Evolutionary conservation across 805 yeast species (phyloP).

Genomic region (Diddensiella santjacobensis): DNA sequence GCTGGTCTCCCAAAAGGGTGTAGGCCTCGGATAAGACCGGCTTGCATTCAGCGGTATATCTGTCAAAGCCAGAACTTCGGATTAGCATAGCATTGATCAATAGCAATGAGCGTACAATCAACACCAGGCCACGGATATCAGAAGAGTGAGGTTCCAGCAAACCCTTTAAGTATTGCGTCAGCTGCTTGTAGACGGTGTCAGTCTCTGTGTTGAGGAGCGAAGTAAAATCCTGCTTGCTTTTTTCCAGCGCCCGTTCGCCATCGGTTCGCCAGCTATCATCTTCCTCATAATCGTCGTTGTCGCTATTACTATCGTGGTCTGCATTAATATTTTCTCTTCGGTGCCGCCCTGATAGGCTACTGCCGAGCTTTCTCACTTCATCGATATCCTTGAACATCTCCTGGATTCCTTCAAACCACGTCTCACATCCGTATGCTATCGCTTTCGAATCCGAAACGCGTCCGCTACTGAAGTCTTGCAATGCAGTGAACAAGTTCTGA

Average conservation of each 20-base stretch:
- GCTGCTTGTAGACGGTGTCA: not conserved
- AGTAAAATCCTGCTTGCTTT: not conserved
- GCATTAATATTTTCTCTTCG: not conserved
- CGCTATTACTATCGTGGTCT: constrained; percentile 2
- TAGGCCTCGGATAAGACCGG: not conserved
- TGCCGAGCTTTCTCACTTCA: constrained; percentile 5
- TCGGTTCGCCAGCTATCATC: constrained; percentile 12
- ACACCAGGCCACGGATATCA: constrained; percentile 2
- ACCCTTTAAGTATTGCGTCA: not conserved
- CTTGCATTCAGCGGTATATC: not conserved
- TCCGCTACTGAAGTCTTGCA: constrained; percentile 9
- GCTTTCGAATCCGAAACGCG: constrained; percentile 4
- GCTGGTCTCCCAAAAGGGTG: not conserved
- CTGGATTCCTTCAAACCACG: not conserved
- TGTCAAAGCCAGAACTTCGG: not conserved
- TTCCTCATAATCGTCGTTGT: constrained; percentile 16
- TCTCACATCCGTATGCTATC: not conserved
- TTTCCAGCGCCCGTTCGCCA: constrained; percentile 1
- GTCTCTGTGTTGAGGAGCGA: not conserved
- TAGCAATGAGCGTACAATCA: constrained; percentile 2
- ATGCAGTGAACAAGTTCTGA: constrained; percentile 1
- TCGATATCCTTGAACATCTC: constrained; percentile 3
- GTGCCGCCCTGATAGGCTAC: not conserved
- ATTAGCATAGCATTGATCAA: constrained; percentile 2
- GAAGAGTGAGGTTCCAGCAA: not conserved